Base-by-base conservation (phyloP, 2,329 filamentous ascomycete species). In the Fusarium virguliforme region DNA sequence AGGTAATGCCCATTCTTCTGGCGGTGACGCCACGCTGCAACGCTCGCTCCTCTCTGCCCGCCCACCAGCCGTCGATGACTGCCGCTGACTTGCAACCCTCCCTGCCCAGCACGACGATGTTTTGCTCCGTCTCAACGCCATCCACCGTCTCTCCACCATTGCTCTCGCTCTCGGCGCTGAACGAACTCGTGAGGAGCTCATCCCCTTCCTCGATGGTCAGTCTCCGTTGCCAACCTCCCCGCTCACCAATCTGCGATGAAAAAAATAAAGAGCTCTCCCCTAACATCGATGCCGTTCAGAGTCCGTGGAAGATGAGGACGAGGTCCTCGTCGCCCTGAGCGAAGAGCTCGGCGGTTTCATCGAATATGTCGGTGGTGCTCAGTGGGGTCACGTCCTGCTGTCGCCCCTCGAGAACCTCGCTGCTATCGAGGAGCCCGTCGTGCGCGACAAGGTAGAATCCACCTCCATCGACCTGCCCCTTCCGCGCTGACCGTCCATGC, bases 241-340 rank as follows among this genome's bases (percentile, higher is more conserved):
- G 56, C 68, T 70, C 37, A 48, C 57, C 58, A 64, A 58, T 38
- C 51, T 65, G 55, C 64, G 62, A 65, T 58, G 22, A 62, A 57
- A 46, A 38, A 37, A 40, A 18, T 18, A 18, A 66, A 37, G 62
- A 68, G 64, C 60, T 24, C 58, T 28, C 26, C 46, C 64, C 68
- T 76, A 77, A 73, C 69, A 50, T 58, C 64, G 55, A 41, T 50
- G 24, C 46, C 50, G 53, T 73, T 68, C 83, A 99, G 96, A 99
- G 84, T 98, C 96, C 58, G 95, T 99, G 77, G 96, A 99, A 85
- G 96, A 99, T 79, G 96, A 99, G 83, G 96, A 99, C 77, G 96
- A 99, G 83, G 97, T 99, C 68, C 89, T 99, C 75, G 97, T 97
- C 71, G 96, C 96, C 74, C 86, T 99, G 76, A 98, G 95, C 82